These are phyloP conservation scores for Geoglossum glabrum DNA, from an alignment of 495 filamentous ascomycete species.

Conservation along the genomic window DNA sequence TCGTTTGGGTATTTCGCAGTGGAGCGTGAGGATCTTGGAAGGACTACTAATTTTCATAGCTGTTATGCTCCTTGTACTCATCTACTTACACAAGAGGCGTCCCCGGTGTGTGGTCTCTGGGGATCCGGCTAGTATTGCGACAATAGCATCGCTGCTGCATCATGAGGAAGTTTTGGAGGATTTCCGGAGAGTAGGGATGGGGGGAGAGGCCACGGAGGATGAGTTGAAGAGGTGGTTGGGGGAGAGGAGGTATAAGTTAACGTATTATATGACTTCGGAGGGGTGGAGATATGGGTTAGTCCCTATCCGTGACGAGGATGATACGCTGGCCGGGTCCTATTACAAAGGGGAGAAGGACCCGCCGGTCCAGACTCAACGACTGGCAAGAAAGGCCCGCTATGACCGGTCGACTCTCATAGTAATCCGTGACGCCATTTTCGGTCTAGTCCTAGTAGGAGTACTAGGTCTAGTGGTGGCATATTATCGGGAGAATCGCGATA, in stretches of 20 bases:
- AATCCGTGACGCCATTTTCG: background rate
- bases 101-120: background rate
- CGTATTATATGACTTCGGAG: background rate
- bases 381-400: too few relatives aligned
- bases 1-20: too few relatives aligned
- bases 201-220: background rate
- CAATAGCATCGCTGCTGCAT: slow-evolving; percentile 5
- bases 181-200: background rate
- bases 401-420: too few relatives aligned
- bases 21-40: too few relatives aligned
- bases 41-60: too few relatives aligned
- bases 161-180: slow-evolving; percentile 8
- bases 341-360: background rate
- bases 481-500: background rate
- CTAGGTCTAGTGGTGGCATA: background rate
- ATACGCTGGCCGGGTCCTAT: background rate
- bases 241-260: background rate
- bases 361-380: background rate
- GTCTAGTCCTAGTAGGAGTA: background rate
- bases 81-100: background rate
- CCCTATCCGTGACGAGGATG: background rate
- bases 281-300: background rate
- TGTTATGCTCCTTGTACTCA: background rate
- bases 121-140: slow-evolving; percentile 4
- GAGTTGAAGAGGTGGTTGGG: background rate